phyloP scores from a whole-genome alignment of 768 basidiomycete genomes.

The Leccinum boreale region DNA sequence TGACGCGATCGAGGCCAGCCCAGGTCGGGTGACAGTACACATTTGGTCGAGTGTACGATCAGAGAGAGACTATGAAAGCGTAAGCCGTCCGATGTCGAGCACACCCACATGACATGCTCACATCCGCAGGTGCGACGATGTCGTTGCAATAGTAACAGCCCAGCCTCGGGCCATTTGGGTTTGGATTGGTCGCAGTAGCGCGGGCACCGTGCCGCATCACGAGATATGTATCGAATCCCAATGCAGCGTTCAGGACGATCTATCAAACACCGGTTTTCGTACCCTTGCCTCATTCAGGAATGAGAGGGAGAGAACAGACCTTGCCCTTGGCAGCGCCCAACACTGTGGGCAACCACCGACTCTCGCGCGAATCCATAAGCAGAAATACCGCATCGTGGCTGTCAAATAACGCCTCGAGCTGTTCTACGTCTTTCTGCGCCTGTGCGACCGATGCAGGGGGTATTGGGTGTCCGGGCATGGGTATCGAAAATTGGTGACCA shows the following conservation, averaged over 20 bases:
- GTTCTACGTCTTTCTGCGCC: slow-evolving; percentile 61
- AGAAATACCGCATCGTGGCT: slow-evolving; percentile 89
- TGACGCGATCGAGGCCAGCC: slow-evolving; percentile 88
- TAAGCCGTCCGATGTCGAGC: background rate
- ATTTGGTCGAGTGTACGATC: slow-evolving; percentile 97
- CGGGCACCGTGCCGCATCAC: slow-evolving; percentile 95
- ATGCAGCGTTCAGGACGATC: slow-evolving; percentile 91
- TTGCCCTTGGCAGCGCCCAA: slow-evolving; percentile 83
- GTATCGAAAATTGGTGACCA: slow-evolving; percentile 77
- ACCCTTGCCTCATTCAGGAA: background rate
- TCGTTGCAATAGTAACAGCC: slow-evolving; percentile 99
- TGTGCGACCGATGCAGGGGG: slow-evolving; percentile 54
- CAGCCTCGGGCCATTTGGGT: slow-evolving; percentile 39
- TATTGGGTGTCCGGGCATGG: slow-evolving; percentile 97
- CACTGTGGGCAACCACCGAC: slow-evolving; percentile 93
- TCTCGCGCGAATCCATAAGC: slow-evolving; percentile 98
- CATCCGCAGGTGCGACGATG: slow-evolving; percentile 93
- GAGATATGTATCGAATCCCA: slow-evolving; percentile 94
- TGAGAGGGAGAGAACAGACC: slow-evolving; percentile 37
- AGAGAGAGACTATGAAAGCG: slow-evolving; percentile 50
- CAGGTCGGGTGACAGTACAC: slow-evolving; percentile 98
- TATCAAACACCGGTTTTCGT: slow-evolving; percentile 25
- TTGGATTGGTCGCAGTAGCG: slow-evolving; percentile 21
- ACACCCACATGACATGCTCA: slow-evolving; percentile 34
- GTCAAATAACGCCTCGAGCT: slow-evolving; percentile 75